Evolutionary conservation across 306 rosid species (phyloP).

Genomic region (Prunus armeniaca): DNA sequence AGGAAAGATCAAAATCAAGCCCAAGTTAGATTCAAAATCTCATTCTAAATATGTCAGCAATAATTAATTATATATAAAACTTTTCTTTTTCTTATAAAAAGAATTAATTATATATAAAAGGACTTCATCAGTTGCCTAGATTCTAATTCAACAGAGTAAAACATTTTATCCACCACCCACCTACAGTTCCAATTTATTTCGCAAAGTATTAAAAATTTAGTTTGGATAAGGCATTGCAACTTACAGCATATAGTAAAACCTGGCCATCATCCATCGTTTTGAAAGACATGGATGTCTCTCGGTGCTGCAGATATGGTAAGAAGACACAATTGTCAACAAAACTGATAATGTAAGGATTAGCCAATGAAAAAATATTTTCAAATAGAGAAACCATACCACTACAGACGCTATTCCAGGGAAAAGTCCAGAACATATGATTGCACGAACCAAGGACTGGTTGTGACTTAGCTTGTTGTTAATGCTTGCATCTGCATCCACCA

Average conservation of each 20-base stretch:
- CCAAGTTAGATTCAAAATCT: neutral
- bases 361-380: slow-evolving; percentile 11
- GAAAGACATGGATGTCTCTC: slow-evolving; percentile 98
- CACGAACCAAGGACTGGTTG: slow-evolving; percentile 91
- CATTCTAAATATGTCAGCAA: neutral
- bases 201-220: neutral
- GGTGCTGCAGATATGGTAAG: slow-evolving; percentile 62
- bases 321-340: slow-evolving; percentile 21
- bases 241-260: slow-evolving; percentile 85
- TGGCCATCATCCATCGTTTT: slow-evolving; percentile 97
- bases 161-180: neutral
- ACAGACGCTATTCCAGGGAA: slow-evolving; percentile 96
- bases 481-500: slow-evolving; percentile 71
- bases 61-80: neutral
- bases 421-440: slow-evolving; percentile 90
- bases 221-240: slow-evolving; percentile 8
- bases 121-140: neutral
- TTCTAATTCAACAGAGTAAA: neutral
- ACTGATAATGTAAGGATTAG: slow-evolving; percentile 8
- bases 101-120: neutral
- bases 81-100: neutral
- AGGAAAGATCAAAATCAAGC: neutral
- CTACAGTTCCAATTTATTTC: neutral
- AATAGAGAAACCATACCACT: slow-evolving; percentile 59
- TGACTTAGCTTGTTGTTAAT: slow-evolving; percentile 72